Evolutionary conservation across 2,329 filamentous ascomycete species (phyloP).

Genomic region (Colletotrichum lini): DNA sequence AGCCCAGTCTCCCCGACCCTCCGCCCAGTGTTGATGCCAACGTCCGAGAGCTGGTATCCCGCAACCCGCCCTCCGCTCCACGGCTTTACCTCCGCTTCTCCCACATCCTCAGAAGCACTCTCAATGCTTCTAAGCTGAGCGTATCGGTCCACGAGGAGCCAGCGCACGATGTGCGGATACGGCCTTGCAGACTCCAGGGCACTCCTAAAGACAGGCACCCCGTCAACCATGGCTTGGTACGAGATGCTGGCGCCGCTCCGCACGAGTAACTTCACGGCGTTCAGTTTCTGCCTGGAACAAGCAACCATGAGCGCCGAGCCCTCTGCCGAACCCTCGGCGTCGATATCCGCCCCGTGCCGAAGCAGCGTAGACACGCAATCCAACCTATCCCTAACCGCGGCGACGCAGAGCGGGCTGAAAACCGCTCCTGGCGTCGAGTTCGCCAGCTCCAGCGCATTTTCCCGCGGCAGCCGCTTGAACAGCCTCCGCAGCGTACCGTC

Average conservation of each 20-base stretch:
- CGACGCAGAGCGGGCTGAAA: constrained; percentile 36
- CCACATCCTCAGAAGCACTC: neutral
- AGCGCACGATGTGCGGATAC: constrained; percentile 34
- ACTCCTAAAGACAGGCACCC: neutral
- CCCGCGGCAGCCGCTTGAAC: constrained; percentile 20
- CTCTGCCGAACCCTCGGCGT: constrained; percentile 31
- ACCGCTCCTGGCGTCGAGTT: constrained; percentile 6
- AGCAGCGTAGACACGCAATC: constrained; percentile 18
- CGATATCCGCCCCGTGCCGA: constrained; percentile 28
- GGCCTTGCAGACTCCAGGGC: constrained; percentile 31
- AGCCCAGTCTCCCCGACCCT: constrained; percentile 5
- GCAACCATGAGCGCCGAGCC: constrained; percentile 44
- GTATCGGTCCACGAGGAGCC: constrained; percentile 41
- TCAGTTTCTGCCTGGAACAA: constrained; percentile 26
- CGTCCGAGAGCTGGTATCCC: neutral
- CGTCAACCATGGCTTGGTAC: neutral
- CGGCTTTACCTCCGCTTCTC: neutral
- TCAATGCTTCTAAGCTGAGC: neutral
- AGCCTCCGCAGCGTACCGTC: neutral
- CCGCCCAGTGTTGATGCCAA: neutral
- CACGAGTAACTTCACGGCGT: constrained; percentile 33
- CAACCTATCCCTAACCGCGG: neutral
- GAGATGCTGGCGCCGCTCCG: constrained; percentile 34
- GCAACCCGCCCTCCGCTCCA: constrained; percentile 6
- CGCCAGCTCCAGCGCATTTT: constrained; percentile 6